Percentiles rank a stretch among this genome's conserved stretches.
These are phyloP conservation scores for Aurantiochytrium sp. DNA, from an alignment of 108 stramenopile genomes.

Conservation along the genomic window DNA sequence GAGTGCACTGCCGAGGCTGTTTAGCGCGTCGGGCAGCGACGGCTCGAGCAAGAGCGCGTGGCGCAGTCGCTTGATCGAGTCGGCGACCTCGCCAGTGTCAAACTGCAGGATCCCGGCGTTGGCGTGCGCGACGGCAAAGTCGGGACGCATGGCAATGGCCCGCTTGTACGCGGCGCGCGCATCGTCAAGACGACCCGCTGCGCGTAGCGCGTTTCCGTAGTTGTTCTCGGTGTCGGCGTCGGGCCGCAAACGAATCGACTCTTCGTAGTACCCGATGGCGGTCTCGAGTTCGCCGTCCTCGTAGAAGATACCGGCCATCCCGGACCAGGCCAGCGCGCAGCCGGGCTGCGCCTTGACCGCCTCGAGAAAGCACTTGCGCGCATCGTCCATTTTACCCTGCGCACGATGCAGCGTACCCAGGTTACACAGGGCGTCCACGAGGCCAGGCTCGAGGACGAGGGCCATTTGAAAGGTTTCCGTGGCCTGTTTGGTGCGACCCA, in stretches of 20 bases:
- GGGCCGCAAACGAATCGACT: conserved; percentile 57
- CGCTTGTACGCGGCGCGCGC: conserved; percentile 54
- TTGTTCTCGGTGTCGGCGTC: conserved; percentile 62
- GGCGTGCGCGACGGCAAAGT: conserved; percentile 66
- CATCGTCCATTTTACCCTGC: conserved; percentile 53
- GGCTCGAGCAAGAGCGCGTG: conserved; percentile 64
- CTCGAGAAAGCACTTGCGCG: conserved; percentile 59
- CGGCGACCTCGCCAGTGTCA: conserved; percentile 49
- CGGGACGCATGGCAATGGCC: conserved; percentile 58
- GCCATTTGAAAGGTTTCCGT: conserved; percentile 64
- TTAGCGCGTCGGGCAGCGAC: conserved; percentile 66
- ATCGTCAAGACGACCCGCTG: conserved; percentile 47
- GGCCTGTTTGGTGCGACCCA: conserved; percentile 52
- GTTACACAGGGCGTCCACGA: conserved; percentile 63
- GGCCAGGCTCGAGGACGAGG: conserved; percentile 47
- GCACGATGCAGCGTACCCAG: conserved; percentile 61
- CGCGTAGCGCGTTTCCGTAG: conserved; percentile 60
- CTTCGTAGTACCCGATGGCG: conserved; percentile 60
- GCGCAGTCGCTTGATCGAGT: conserved; percentile 45
- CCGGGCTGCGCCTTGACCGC: conserved; percentile 53
- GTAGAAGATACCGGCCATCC: conserved; percentile 61
- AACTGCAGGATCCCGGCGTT: conserved; percentile 63
- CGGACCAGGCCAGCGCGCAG: conserved; percentile 63
- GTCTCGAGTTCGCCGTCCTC: conserved; percentile 58
- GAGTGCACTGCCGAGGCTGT: conserved; percentile 65